Percentiles rank a stretch among this genome's conserved stretches.
Conservation (phyloP, 179 eudicot genomes). For the Beta macrorhiza region DNA sequence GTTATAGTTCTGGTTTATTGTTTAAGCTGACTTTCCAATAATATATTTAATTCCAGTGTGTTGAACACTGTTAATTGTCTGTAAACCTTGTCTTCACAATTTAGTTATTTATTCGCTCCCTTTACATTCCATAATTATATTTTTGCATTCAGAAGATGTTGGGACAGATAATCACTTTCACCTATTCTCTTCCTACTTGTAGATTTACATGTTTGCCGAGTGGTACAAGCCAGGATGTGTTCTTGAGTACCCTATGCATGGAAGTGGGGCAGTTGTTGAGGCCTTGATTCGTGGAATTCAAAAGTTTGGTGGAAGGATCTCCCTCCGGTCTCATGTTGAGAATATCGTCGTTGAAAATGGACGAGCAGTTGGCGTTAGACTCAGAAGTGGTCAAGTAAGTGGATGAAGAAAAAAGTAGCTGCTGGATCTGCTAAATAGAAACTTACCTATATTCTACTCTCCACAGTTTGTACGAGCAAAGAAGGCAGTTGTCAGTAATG, state of each 20-base stretch:
- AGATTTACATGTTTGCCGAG: slow-evolving; percentile 98
- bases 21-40: neutral
- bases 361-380: slow-evolving; percentile 86
- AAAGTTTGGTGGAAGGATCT: slow-evolving; percentile 81
- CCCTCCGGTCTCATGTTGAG: slow-evolving; percentile 84
- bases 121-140: neutral
- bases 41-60: neutral
- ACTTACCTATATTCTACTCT: slow-evolving; percentile 32
- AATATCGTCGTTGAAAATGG: slow-evolving; percentile 79
- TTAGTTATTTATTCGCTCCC: no score
- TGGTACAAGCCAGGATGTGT: slow-evolving; percentile 96
- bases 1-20: neutral
- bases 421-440: slow-evolving; percentile 1
- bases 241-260: slow-evolving; percentile 89
- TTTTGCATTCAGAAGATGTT: slow-evolving; percentile 1
- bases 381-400: slow-evolving; percentile 88
- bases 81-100: no score
- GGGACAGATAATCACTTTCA: neutral
- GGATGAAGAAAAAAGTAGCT: neutral
- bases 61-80: neutral
- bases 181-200: slow-evolving; percentile 18
- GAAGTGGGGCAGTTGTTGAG: slow-evolving; percentile 84
- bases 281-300: slow-evolving; percentile 83
- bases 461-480: slow-evolving; percentile 81
- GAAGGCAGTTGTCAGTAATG: slow-evolving; percentile 96